Conservation (phyloP, 208 protist species). For the Leishmania guyanensis region DNA sequence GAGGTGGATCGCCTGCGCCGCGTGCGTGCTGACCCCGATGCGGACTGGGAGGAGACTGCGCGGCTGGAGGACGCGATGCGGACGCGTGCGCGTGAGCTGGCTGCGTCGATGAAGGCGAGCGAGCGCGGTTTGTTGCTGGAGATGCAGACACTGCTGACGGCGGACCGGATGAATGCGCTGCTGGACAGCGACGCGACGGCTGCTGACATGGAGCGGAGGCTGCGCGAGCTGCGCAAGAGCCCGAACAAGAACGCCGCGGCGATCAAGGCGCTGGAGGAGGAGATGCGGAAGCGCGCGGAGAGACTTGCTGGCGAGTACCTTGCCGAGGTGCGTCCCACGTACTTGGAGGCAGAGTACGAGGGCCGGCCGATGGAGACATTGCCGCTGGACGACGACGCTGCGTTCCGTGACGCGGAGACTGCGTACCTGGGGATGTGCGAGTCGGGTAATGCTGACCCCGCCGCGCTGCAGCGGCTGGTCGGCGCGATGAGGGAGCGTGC, state of each 20-base stretch:
- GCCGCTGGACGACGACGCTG: slow-evolving; percentile 43
- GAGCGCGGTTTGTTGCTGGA: slow-evolving; percentile 23
- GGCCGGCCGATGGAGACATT: slow-evolving; percentile 38
- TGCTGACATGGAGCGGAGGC: slow-evolving; percentile 27
- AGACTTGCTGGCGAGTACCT: slow-evolving; percentile 16
- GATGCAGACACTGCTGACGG: background rate
- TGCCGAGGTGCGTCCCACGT: slow-evolving; percentile 24
- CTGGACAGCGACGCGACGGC: slow-evolving; percentile 41
- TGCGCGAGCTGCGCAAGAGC: slow-evolving; percentile 47
- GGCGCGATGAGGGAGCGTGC: slow-evolving; percentile 41
- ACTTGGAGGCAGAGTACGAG: slow-evolving; percentile 42
- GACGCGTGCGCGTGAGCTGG: slow-evolving; percentile 38
- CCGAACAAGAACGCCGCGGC: slow-evolving; percentile 35
- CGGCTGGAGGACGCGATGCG: slow-evolving; percentile 44
- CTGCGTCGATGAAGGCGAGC: slow-evolving; percentile 21
- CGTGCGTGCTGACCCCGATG: slow-evolving; percentile 15
- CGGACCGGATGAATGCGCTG: slow-evolving; percentile 13
- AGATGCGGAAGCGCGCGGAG: slow-evolving; percentile 35
- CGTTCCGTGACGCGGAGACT: slow-evolving; percentile 45
- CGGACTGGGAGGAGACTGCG: slow-evolving; percentile 18
- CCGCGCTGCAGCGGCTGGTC: slow-evolving; percentile 33
- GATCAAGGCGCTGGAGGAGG: slow-evolving; percentile 41
- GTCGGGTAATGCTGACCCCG: slow-evolving; percentile 20
- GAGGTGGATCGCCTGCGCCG: slow-evolving; percentile 46
- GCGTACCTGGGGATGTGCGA: slow-evolving; percentile 36